Conservation (phyloP, 2,329 filamentous ascomycete species). For the Ascocoryne sarcoides region DNA sequence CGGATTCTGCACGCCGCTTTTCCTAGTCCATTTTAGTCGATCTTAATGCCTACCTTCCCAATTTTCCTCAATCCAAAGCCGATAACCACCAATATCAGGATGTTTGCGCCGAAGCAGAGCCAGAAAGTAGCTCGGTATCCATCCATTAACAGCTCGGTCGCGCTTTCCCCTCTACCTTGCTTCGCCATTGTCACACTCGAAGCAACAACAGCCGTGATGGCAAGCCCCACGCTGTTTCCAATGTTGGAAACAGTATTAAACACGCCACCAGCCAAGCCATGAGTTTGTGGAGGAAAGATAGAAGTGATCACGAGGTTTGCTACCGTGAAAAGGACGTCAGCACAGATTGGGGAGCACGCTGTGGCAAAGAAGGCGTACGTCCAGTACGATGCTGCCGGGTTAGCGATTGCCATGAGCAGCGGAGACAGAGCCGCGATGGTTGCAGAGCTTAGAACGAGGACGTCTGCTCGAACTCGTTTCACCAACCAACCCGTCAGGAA, state of each 20-base stretch:
- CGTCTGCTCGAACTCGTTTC: slow-evolving; percentile 36
- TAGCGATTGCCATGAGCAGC: slow-evolving; percentile 37
- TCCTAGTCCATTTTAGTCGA: no score
- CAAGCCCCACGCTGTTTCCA: slow-evolving; percentile 43
- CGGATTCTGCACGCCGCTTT: no score
- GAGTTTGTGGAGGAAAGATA: slow-evolving; percentile 45
- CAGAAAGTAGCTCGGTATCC: slow-evolving; percentile 46
- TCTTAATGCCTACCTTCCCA: slow-evolving; percentile 32
- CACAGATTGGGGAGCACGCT: slow-evolving; percentile 32
- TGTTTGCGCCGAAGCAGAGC: slow-evolving; percentile 39
- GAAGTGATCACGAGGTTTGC: slow-evolving; percentile 43
- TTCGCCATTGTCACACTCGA: slow-evolving; percentile 35
- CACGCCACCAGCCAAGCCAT: slow-evolving; percentile 51
- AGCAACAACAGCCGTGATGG: slow-evolving; percentile 41
- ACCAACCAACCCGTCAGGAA: slow-evolving; percentile 38
- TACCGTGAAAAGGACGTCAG: slow-evolving; percentile 46
- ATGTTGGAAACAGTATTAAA: slow-evolving; percentile 52
- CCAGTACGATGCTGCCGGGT: slow-evolving; percentile 40
- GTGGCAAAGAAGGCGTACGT: slow-evolving; percentile 34
- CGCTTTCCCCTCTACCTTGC: slow-evolving; percentile 16
- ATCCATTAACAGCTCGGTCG: slow-evolving; percentile 34
- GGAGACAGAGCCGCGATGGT: slow-evolving; percentile 30
- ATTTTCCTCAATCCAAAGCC: slow-evolving; percentile 34
- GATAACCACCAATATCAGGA: slow-evolving; percentile 30
- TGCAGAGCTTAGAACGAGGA: slow-evolving; percentile 32